A percentile compares a stretch with the other conserved stretches of the same genome.
Evolutionary conservation across 1,139 yeast species (phyloP).

Genomic region (Hyphopichia fennica): DNA sequence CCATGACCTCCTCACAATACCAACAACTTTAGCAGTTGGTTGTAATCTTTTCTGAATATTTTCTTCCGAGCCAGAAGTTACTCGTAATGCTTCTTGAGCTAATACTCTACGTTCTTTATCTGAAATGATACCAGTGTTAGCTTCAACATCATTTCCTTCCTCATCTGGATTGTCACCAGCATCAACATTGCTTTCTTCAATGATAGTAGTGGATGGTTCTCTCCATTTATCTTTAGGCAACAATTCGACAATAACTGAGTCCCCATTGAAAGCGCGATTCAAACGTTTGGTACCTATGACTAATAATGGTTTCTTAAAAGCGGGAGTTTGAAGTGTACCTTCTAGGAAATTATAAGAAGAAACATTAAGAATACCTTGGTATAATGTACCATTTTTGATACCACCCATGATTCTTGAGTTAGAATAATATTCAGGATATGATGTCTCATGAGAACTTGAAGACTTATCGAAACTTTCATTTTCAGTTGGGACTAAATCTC

Average conservation of each 20-base stretch:
- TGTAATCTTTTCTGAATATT: conserved; percentile 47
- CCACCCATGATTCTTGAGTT: conserved; percentile 89
- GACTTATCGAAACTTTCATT: conserved; percentile 27
- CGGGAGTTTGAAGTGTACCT: conserved; percentile 73
- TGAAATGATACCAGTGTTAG: conserved; percentile 46
- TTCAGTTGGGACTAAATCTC: conserved; percentile 73
- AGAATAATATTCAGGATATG: conserved; percentile 77
- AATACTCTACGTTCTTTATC: conserved; percentile 75
- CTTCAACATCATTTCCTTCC: conserved; percentile 43
- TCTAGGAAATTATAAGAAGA: conserved; percentile 88
- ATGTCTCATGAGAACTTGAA: conserved; percentile 44
- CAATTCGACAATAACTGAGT: conserved; percentile 85
- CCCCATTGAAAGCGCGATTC: conserved; percentile 91
- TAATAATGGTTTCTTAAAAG: conserved; percentile 79
- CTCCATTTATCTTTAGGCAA: conserved; percentile 88
- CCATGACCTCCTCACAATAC: conserved; percentile 90
- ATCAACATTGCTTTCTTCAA: conserved; percentile 70
- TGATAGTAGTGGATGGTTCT: conserved; percentile 73
- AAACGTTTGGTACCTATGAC: conserved; percentile 80
- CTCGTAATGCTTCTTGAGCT: conserved; percentile 77
- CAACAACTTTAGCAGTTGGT: conserved; percentile 93
- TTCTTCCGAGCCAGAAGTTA: conserved; percentile 37
- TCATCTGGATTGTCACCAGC: conserved; percentile 62
- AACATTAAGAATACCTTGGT: conserved; percentile 79
- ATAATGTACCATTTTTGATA: conserved; percentile 78